Percentiles rank a stretch among this genome's conserved stretches.
Evolutionary conservation across 2,329 filamentous ascomycete species (phyloP).

Genomic region (Aspergillus caelatus): DNA sequence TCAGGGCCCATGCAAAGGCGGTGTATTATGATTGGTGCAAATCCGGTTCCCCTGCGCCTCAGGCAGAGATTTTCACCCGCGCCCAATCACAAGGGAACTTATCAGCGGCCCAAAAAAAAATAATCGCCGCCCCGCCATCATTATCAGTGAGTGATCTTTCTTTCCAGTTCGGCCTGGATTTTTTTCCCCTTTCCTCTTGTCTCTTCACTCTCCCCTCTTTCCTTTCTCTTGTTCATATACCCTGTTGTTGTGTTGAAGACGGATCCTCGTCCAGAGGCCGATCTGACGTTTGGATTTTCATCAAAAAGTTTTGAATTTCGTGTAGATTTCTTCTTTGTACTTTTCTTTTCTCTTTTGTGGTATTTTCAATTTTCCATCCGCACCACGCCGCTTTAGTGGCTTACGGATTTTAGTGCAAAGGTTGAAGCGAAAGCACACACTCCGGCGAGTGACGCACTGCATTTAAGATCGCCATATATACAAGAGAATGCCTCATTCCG

Average conservation of each 20-base stretch:
- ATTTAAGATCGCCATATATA: neutral
- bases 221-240: slow-evolving; percentile 8
- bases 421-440: neutral
- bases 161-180: slow-evolving; percentile 2
- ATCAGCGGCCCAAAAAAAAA: slow-evolving; percentile 13
- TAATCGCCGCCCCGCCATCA: slow-evolving; percentile 6
- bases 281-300: neutral
- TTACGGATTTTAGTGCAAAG: neutral
- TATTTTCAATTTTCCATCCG: neutral
- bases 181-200: slow-evolving; percentile 10
- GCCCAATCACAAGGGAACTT: slow-evolving; percentile 1
- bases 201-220: slow-evolving; percentile 9
- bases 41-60: slow-evolving; percentile 11
- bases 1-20: slow-evolving; percentile 10
- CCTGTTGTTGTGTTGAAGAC: slow-evolving; percentile 9
- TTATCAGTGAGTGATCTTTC: slow-evolving; percentile 12
- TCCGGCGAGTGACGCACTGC: neutral
- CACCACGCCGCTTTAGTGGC: neutral
- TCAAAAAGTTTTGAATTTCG: slow-evolving; percentile 11
- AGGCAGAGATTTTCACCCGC: slow-evolving; percentile 22
- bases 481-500: slow-evolving; percentile 52
- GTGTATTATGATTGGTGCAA: slow-evolving; percentile 10
- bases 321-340: slow-evolving; percentile 6
- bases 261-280: neutral
- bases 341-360: slow-evolving; percentile 4